Evolutionary conservation across 2,329 filamentous ascomycete species (phyloP).

Genomic region (Atkinsonella hypoxylon): DNA sequence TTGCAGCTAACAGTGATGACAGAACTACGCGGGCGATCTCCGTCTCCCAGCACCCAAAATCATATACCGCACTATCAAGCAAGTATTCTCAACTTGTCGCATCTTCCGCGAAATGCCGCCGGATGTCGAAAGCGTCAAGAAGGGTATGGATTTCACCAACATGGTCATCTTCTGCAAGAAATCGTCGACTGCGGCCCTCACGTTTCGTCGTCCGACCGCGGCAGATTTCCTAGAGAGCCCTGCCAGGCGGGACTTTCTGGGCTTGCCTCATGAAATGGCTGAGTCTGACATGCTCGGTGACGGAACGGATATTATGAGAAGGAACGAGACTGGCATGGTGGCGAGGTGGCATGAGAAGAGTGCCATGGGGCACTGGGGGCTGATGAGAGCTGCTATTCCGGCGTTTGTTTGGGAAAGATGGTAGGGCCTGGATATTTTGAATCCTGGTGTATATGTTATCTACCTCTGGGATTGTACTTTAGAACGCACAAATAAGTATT

Average conservation of each 20-base stretch:
- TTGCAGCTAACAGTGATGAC: slow-evolving; percentile 10
- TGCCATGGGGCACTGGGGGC: slow-evolving; percentile 75
- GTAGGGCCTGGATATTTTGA: slow-evolving; percentile 28
- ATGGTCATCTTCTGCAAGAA: slow-evolving; percentile 92
- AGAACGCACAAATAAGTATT: too few species aligned
- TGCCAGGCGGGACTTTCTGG: slow-evolving; percentile 56
- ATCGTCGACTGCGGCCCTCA: slow-evolving; percentile 30
- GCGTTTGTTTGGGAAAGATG: slow-evolving; percentile 74
- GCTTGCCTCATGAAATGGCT: slow-evolving; percentile 60
- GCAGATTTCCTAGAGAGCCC: slow-evolving; percentile 63
- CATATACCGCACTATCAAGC: slow-evolving; percentile 68
- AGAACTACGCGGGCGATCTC: slow-evolving; percentile 95
- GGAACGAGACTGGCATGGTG: slow-evolving; percentile 54
- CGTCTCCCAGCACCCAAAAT: slow-evolving; percentile 62
- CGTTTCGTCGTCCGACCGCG: slow-evolving; percentile 53
- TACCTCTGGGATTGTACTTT: too few species aligned
- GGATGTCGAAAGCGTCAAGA: slow-evolving; percentile 33
- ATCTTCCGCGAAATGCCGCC: slow-evolving; percentile 70
- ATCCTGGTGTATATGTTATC: too few species aligned
- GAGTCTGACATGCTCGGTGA: slow-evolving; percentile 32
- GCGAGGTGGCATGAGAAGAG: slow-evolving; percentile 61
- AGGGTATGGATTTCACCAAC: slow-evolving; percentile 71
- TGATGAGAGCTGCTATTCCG: slow-evolving; percentile 82
- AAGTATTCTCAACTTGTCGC: slow-evolving; percentile 80
- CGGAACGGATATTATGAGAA: slow-evolving; percentile 42